These are phyloP conservation scores for Colletotrichum lupini DNA, from an alignment of 2,329 filamentous ascomycete species.

Conservation along the genomic window DNA sequence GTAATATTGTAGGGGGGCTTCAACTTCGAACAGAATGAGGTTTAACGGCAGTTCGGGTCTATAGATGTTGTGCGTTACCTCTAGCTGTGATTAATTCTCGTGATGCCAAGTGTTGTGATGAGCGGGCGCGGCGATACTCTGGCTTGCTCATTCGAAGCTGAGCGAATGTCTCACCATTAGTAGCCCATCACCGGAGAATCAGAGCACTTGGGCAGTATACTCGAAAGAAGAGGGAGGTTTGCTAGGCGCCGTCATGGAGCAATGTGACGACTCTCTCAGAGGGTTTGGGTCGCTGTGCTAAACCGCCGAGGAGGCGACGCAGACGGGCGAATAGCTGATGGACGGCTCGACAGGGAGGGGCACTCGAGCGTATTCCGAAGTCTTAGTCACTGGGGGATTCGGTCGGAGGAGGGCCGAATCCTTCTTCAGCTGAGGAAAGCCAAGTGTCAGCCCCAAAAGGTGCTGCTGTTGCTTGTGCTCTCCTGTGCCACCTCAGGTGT, in stretches of 20 bases:
- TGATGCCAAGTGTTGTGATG: neutral
- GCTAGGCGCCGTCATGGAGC: slow-evolving; percentile 13
- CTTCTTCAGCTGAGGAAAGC: neutral
- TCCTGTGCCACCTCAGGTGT: neutral
- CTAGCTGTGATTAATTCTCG: neutral
- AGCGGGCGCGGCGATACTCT: neutral
- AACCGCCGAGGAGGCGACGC: neutral
- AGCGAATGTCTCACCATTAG: slow-evolving; percentile 1
- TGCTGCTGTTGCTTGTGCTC: neutral
- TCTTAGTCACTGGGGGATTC: slow-evolving; percentile 12
- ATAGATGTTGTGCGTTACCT: neutral
- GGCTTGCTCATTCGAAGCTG: neutral
- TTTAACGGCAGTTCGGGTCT: neutral
- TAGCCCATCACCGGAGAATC: neutral
- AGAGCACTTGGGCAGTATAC: slow-evolving; percentile 20
- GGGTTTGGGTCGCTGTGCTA: slow-evolving; percentile 16
- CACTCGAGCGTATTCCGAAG: slow-evolving; percentile 8
- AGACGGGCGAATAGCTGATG: slow-evolving; percentile 9
- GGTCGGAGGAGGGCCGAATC: neutral
- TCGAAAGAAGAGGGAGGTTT: slow-evolving; percentile 7
- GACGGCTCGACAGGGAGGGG: slow-evolving; percentile 16
- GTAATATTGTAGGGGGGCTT: neutral
- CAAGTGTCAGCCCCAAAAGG: neutral
- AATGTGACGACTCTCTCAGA: slow-evolving; percentile 16
- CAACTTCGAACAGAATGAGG: neutral